Evolutionary conservation across 805 yeast species (phyloP), one percentile per base, ranked within the genome.

Genomic region (Hagleromyces aurorensis): DNA sequence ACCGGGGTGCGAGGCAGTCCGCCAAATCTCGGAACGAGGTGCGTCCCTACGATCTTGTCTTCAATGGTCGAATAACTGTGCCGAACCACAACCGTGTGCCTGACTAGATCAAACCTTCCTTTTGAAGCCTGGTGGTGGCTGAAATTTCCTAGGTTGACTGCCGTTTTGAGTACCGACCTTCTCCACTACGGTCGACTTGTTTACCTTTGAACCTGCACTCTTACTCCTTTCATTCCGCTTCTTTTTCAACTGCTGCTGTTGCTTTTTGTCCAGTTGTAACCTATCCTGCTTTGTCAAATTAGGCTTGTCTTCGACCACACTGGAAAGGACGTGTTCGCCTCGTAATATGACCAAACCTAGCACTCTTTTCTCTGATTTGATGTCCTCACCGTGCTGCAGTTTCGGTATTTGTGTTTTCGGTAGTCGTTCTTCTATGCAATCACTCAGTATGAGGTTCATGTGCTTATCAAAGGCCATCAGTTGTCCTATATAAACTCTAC

Each of bases 381-480:
- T 56, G 64, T 52, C 38, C 52, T 61, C 13, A 3, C 24, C 28
- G 9, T 30, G 27, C 3, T 58, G 50, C 22, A 65, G 43, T 21
- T 61, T 64, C 23, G 43, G 49, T 23, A 62, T 33, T 13, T 64
- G 61, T 38, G 75, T 75, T 44, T 75, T 77, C 4, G 94, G 75
- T 7, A 77, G 57, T 41, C 96, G 67, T 46, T 75, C 75, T 52
- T 89, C 98, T 46, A 83, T 86, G 23, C 91, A 72, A 40, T 87
- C 91, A 8, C 81, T 69, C 18, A 89, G 61, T 9, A 91, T 94
- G 11, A 89, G 52, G 55, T 89, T 89, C 78, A 87, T 77, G 52
- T 79, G 81, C 50, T 78, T 78, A 55, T 91, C 98, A 54, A 84
- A 89, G 6, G 97, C 86, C 39, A 87, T 58, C 30, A 89, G 66